Percentiles rank a stretch among this genome's conserved stretches.
Conservation (phyloP, 1,284 basidiomycete species). For the Irpex lacteus region DNA sequence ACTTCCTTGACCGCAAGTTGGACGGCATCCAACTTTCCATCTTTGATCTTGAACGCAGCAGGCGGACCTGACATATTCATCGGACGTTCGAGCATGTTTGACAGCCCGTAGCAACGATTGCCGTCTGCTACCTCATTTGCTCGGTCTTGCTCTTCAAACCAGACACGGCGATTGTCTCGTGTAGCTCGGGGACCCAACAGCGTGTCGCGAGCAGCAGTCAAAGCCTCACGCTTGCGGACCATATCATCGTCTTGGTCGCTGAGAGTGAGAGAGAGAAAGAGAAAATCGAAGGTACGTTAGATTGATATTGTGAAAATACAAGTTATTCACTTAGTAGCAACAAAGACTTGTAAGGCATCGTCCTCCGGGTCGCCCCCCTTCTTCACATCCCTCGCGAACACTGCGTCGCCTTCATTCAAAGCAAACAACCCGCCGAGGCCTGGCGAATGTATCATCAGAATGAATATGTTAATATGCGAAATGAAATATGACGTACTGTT, state of each 20-base stretch:
- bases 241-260: neutral
- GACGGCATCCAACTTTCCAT: neutral
- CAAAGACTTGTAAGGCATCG: neutral
- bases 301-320: neutral
- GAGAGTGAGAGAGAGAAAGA: too few species aligned
- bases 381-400: neutral
- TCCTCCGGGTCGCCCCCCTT: neutral
- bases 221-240: neutral
- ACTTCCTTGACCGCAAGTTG: neutral
- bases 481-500: neutral
- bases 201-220: neutral
- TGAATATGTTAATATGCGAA: too few species aligned
- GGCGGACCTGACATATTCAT: neutral
- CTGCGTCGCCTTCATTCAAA: neutral
- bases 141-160: neutral
- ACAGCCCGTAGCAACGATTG: neutral
- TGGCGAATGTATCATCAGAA: neutral
- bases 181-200: neutral
- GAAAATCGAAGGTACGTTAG: neutral
- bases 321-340: neutral
- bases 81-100: neutral
- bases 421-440: neutral
- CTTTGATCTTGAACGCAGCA: neutral
- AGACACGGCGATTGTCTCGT: neutral
- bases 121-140: neutral